Base-by-base conservation (phyloP, 768 basidiomycete species). In the Daedaleopsis sinensis region DNA sequence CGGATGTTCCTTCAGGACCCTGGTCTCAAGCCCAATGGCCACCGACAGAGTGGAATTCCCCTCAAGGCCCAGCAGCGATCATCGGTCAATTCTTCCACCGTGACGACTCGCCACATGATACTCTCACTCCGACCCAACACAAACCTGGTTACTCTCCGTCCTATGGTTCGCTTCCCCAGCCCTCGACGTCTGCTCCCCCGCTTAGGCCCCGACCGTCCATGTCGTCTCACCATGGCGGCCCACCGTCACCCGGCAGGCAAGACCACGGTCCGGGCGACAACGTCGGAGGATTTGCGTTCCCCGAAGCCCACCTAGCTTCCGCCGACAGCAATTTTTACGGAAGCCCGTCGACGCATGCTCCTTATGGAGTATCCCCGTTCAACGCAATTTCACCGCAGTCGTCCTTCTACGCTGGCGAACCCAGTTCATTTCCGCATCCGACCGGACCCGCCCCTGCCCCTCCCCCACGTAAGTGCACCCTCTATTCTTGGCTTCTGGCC, bases 401-500 rank as follows among this genome's bases (percentile, higher is more conserved):
- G 32, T 49, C 56, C 5, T 46, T 23, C 51, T 60, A 61, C 56
- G 50, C 59, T 37, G 44, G 52, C 35, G 56, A 39, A n/a, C 56
- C 50, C 38, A 48, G 44, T n/a, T 32, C 52, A 52, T 59, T 47
- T 46, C 51, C 57, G 56, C 68, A 54, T 39, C 58, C 63, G n/a
- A 56, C 69, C 43, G 64, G 59, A 8, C 35, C 67, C 48, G 70
- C 72, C 49, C 74, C 75, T 59, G 57, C 76, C 42, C 63, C 74
- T 52, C 76, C 74, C 23, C 73, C 73, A 59, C 73, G 82, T 82
- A 71, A 65, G 77, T 75, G 57, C 55, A 27, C 27, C 39, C 63
- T 58, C 35, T 57, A 55, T 55, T 59, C 21, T 13, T 24, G 47
- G 8, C 47, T 49, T 49, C 47, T 49, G 23, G 47, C 27, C 21